Evolutionary conservation across 257 asterid species (phyloP).

Genomic region (Plantago ovata): DNA sequence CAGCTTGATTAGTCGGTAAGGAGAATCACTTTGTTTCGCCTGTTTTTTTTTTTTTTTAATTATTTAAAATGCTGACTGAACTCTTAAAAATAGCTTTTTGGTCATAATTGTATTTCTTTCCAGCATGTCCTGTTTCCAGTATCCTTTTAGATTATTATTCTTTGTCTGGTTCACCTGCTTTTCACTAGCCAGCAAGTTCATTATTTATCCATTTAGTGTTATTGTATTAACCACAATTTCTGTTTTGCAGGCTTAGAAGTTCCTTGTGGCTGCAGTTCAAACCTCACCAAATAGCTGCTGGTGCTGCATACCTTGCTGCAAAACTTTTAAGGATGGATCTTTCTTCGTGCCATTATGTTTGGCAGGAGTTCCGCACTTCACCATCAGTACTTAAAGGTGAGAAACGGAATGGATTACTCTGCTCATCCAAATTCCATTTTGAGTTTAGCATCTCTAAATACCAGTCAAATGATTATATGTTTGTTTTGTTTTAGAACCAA

Average conservation of each 20-base stretch:
- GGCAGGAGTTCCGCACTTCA: slow-evolving; percentile 82
- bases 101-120: too few species aligned
- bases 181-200: background rate
- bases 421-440: background rate
- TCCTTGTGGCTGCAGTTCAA: slow-evolving; percentile 98
- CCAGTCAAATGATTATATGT: background rate
- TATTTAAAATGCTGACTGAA: slow-evolving; percentile 17
- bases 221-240: slow-evolving; percentile 14
- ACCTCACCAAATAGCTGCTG: slow-evolving; percentile 98
- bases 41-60: slow-evolving; percentile 29
- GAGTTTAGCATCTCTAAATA: background rate
- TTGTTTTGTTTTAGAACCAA: background rate
- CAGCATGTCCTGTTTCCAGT: background rate
- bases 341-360: slow-evolving; percentile 60
- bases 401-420: slow-evolving; percentile 4
- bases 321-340: slow-evolving; percentile 74
- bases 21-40: slow-evolving; percentile 51
- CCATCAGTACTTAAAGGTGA: slow-evolving; percentile 81
- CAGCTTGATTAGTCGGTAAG: slow-evolving; percentile 92
- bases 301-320: slow-evolving; percentile 98
- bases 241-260: slow-evolving; percentile 78
- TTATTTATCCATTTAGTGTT: background rate
- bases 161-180: slow-evolving; percentile 23
- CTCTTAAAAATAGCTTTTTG: slow-evolving; percentile 12
- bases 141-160: slow-evolving; percentile 28